Percentiles rank a stretch among this genome's conserved stretches.
These are phyloP conservation scores for Pythium insidiosum DNA, from an alignment of 352 stramenopile species.

Conservation along the genomic window DNA sequence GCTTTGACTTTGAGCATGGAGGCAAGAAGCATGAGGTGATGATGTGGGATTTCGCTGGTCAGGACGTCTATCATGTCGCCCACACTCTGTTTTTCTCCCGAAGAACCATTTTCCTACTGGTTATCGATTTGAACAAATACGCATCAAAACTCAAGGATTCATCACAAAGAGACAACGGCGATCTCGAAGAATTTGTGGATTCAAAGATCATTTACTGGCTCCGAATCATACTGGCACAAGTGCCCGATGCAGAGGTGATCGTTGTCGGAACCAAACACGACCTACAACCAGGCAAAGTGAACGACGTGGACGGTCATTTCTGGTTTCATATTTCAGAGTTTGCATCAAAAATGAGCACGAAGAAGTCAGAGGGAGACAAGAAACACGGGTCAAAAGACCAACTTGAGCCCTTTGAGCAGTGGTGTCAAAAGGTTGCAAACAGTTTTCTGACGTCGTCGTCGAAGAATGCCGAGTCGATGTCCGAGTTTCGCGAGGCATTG, in stretches of 20 bases:
- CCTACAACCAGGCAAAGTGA: neutral
- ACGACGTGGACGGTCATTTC: neutral
- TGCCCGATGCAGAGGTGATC: constrained; percentile 10
- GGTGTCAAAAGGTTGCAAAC: too few species aligned
- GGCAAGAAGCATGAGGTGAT: constrained; percentile 4
- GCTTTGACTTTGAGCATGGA: constrained; percentile 6
- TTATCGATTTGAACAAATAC: constrained; percentile 5
- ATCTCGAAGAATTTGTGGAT: constrained; percentile 6
- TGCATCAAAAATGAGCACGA: neutral
- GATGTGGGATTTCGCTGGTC: too few species aligned
- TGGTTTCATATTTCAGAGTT: neutral
- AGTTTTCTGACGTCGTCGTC: too few species aligned
- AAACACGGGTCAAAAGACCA: too few species aligned
- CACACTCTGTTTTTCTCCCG: constrained; percentile 11
- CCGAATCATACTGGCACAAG: constrained; percentile 2
- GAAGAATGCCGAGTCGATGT: too few species aligned
- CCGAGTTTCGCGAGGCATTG: too few species aligned
- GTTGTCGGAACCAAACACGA: constrained; percentile 9
- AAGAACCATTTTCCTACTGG: constrained; percentile 7
- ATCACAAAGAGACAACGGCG: too few species aligned
- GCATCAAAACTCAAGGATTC: neutral
- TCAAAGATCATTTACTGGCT: neutral
- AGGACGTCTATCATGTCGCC: too few species aligned
- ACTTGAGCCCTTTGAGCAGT: too few species aligned
- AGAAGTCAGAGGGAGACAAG: too few species aligned